Evolutionary conservation across 208 protist species (phyloP).

Genomic region (Leishmania martiniquensis): DNA sequence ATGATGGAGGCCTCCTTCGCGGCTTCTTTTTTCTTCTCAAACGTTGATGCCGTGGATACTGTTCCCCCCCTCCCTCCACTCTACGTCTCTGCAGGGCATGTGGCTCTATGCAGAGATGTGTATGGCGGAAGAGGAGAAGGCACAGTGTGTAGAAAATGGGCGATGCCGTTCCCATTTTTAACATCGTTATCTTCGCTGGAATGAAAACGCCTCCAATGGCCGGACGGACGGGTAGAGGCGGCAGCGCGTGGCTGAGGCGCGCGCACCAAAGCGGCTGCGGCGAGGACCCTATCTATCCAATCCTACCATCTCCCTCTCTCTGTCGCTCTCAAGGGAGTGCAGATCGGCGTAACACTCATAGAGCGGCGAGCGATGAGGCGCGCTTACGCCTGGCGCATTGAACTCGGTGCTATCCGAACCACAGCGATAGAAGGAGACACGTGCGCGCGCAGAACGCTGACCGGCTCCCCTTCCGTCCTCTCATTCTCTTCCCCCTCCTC

Average conservation of each 20-base stretch:
- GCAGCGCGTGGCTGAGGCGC: neutral
- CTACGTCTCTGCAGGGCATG: too few relatives aligned
- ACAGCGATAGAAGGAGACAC: neutral
- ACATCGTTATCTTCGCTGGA: neutral
- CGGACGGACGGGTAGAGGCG: neutral
- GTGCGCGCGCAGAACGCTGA: neutral
- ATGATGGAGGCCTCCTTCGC: too few relatives aligned
- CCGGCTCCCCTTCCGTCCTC: neutral
- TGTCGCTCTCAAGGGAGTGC: neutral
- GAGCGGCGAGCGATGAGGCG: neutral
- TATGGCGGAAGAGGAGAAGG: too few relatives aligned
- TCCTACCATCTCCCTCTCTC: constrained; percentile 5
- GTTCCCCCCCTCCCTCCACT: too few relatives aligned
- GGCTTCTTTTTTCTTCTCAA: too few relatives aligned
- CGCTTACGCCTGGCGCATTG: neutral
- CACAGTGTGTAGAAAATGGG: too few relatives aligned
- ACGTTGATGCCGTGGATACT: too few relatives aligned
- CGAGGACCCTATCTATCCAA: constrained; percentile 3
- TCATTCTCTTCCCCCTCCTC: too few relatives aligned
- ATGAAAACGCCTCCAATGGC: neutral
- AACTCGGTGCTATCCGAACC: neutral
- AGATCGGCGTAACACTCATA: neutral
- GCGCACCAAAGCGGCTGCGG: neutral
- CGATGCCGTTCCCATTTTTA: neutral
- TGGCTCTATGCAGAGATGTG: too few relatives aligned